phyloP scores from a whole-genome alignment of 441 rosid genomes.

The Aquilaria agallochum region DNA sequence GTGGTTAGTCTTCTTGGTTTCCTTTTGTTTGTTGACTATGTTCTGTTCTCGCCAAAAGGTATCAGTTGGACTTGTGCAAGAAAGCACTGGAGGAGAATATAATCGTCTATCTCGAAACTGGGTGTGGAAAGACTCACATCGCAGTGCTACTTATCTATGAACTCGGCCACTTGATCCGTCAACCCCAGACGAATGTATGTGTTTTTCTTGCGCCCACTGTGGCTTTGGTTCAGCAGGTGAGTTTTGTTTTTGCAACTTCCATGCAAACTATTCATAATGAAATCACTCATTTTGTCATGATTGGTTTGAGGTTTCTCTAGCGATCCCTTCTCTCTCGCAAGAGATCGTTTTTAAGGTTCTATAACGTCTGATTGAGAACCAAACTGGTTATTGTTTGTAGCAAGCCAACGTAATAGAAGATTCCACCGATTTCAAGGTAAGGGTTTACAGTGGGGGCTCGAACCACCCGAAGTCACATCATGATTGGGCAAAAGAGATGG shows the following conservation, averaged over 20 bases:
- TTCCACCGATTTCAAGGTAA: constrained; percentile 72
- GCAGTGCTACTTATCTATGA: constrained; percentile 88
- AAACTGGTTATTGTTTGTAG: constrained; percentile 34
- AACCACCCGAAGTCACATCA: constrained; percentile 51
- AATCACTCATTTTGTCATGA: not conserved
- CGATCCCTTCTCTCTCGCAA: too few species aligned
- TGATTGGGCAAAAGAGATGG: constrained; percentile 79
- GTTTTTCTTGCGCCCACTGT: constrained; percentile 95
- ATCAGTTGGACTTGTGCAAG: constrained; percentile 85
- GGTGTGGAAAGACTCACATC: constrained; percentile 97
- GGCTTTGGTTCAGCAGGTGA: constrained; percentile 83
- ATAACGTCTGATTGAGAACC: constrained; percentile 11
- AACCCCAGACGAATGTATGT: constrained; percentile 63
- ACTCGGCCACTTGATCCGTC: constrained; percentile 62
- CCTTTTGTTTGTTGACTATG: not conserved
- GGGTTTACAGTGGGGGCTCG: constrained; percentile 55
- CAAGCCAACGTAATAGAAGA: constrained; percentile 87
- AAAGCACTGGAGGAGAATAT: constrained; percentile 80
- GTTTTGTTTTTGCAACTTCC: constrained; percentile 8
- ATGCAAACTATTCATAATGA: not conserved
- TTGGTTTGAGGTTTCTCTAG: too few species aligned
- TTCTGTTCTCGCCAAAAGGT: constrained; percentile 31
- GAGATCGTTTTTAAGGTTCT: too few species aligned
- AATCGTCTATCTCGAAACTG: constrained; percentile 85
- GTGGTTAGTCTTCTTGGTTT: constrained; percentile 1